phyloP scores from a whole-genome alignment of 2,329 filamentous ascomycete species.

The Alternaria tenuissima region DNA sequence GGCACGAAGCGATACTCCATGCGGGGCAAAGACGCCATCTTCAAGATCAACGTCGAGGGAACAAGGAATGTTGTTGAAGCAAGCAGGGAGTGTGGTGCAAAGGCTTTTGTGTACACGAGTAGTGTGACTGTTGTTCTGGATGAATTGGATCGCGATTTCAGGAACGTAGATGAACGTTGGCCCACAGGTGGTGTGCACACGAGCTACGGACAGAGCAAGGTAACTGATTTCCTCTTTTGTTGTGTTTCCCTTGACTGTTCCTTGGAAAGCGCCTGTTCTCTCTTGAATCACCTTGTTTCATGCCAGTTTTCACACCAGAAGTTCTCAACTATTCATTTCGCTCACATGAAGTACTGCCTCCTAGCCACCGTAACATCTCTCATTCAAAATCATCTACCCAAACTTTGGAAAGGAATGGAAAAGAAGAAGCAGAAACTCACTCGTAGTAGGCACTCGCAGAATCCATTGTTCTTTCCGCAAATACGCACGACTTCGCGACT shows the following conservation, averaged over 20 bases:
- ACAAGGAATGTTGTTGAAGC: constrained; percentile 80
- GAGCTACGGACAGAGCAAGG: constrained; percentile 92
- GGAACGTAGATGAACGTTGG: constrained; percentile 85
- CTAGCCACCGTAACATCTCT: neutral
- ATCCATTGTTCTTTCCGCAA: constrained; percentile 78
- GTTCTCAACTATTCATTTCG: neutral
- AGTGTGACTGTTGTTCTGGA: constrained; percentile 88
- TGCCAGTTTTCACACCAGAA: neutral
- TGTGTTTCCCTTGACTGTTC: neutral
- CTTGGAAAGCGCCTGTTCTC: neutral
- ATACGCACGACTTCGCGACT: constrained; percentile 74
- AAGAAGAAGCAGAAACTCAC: constrained; percentile 23
- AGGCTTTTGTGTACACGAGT: constrained; percentile 88
- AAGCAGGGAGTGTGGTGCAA: constrained; percentile 73
- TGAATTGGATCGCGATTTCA: constrained; percentile 74
- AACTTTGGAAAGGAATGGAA: constrained; percentile 21
- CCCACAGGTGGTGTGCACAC: constrained; percentile 75
- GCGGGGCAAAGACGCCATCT: constrained; percentile 63
- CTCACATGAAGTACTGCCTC: neutral
- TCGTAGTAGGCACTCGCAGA: constrained; percentile 75
- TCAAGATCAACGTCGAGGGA: constrained; percentile 87
- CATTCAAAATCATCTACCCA: neutral
- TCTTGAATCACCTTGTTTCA: neutral
- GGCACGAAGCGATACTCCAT: constrained; percentile 52
- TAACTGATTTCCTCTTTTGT: constrained; percentile 42